Conservation (phyloP, 73 alveolate genomes). For the Durusdinium trenchii region DNA sequence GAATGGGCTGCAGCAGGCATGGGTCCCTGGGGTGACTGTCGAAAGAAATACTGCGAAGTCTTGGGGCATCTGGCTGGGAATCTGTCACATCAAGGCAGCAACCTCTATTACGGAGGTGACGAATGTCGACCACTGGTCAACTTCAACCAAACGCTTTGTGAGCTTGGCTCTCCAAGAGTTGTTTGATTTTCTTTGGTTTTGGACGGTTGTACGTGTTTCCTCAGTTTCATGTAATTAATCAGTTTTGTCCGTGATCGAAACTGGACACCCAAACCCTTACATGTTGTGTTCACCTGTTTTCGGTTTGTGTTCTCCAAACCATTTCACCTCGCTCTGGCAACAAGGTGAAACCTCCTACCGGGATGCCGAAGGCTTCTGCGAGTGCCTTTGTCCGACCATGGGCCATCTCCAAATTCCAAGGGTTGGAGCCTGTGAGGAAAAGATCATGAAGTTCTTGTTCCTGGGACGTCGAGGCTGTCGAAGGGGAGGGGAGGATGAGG, state of each 20-base stretch:
- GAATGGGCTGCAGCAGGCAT: slow-evolving; percentile 82
- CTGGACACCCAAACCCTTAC: no score
- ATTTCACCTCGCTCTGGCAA: no score
- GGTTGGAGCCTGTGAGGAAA: slow-evolving; percentile 77
- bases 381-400: slow-evolving; percentile 71
- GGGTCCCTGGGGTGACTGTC: slow-evolving; percentile 81
- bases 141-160: slow-evolving; percentile 90
- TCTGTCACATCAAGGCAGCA: slow-evolving; percentile 60
- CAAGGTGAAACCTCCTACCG: slow-evolving; percentile 67
- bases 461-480: slow-evolving; percentile 93
- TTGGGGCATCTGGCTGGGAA: slow-evolving; percentile 59
- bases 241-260: no score
- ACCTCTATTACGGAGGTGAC: slow-evolving; percentile 71
- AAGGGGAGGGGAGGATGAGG: no score
- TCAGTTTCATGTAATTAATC: no score
- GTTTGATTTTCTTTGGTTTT: no score
- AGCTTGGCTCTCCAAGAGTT: no score
- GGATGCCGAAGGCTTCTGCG: slow-evolving; percentile 89
- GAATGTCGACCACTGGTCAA: slow-evolving; percentile 88
- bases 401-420: slow-evolving; percentile 44
- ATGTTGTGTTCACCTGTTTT: no score
- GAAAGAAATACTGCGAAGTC: slow-evolving; percentile 26
- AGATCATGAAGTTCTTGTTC: slow-evolving; percentile 41
- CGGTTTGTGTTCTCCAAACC: no score
- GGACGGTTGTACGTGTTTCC: no score